phyloP scores from a whole-genome alignment of 331 rosid genomes.

The Pyracantha coccinea region DNA sequence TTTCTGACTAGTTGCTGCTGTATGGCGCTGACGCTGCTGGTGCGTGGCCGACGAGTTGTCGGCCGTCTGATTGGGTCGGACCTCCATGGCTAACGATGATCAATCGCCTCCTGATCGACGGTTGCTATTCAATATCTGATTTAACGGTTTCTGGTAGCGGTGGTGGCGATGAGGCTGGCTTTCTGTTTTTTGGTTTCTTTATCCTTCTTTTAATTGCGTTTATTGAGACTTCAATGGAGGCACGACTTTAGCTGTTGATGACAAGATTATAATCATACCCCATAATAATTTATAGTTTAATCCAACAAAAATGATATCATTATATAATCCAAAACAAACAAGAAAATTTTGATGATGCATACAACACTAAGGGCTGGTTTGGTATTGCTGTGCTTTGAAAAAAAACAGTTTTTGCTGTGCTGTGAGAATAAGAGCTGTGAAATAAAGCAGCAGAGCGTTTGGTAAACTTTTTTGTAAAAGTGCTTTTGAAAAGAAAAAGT shows the following conservation, averaged over 20 bases:
- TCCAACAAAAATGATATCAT: background rate
- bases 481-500: no score
- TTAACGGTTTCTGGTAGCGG: background rate
- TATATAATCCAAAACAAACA: no score
- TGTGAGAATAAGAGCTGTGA: no score
- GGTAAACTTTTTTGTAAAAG: no score
- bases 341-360: no score
- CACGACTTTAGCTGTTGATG: background rate
- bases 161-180: background rate
- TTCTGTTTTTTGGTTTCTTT: background rate
- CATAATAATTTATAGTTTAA: background rate
- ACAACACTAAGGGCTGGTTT: no score
- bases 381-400: no score
- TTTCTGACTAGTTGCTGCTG: conserved; percentile 26
- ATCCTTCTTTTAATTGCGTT: background rate
- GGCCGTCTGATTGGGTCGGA: conserved; percentile 47
- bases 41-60: conserved; percentile 49
- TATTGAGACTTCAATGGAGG: background rate
- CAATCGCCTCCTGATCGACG: background rate
- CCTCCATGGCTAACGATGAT: conserved; percentile 50
- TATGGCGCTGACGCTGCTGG: conserved; percentile 28
- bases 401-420: no score
- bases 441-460: no score
- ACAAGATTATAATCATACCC: background rate
- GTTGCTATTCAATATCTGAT: background rate